Evolutionary conservation across 768 basidiomycete genomes (phyloP), one percentile per base, ranked within the genome.

Genomic region (Leccinum subgranulosum): DNA sequence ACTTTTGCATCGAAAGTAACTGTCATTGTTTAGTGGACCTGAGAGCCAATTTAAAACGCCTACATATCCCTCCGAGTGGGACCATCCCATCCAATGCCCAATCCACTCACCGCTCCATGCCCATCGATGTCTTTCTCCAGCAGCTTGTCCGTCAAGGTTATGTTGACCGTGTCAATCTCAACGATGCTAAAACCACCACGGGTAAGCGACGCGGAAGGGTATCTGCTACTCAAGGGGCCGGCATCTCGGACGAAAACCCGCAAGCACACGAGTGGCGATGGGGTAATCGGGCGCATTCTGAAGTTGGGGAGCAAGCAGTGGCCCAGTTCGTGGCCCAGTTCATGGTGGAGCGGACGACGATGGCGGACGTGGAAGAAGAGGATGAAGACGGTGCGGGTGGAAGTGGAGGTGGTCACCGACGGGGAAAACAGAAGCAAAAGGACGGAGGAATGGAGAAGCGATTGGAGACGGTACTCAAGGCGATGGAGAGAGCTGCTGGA

Each of bases 321-420:
- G 90, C 85, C 2, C 75, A 74, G 55, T 96, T 96, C 65, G 78
- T 96, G 2, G 85, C 86, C 2, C 85, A 90, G 64, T 90, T 94
- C 64, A 92, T 48, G 88, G 57, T 69, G 6, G 66, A 66, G 17
- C 56, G 49, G 6, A 58, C 53, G n/a, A 23, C 33, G 17, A 19
- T 65, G 19, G 72, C 6, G 0, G 63, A 65, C 12, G 47, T 43
- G 14, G 65, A 52, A n/a, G 66, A 67, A 4, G 65, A 66, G 1
- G 65, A 66, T 3, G 65, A 58, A 9, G 64, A 56, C 0, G 58
- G 46, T 0, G 25, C 36, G 1, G 29, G 34, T n/a, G 59, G 47
- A 48, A 48, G 47, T 28, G 47, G 14, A 3, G 27, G 47, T 4
- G 17, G 47, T 12, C 47, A 27, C 5, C 47, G 27, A 48, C 47